Percentiles rank a stretch among this genome's conserved stretches.
Evolutionary conservation across 331 rosid genomes (phyloP).

Genomic region (Cydonia oblonga): DNA sequence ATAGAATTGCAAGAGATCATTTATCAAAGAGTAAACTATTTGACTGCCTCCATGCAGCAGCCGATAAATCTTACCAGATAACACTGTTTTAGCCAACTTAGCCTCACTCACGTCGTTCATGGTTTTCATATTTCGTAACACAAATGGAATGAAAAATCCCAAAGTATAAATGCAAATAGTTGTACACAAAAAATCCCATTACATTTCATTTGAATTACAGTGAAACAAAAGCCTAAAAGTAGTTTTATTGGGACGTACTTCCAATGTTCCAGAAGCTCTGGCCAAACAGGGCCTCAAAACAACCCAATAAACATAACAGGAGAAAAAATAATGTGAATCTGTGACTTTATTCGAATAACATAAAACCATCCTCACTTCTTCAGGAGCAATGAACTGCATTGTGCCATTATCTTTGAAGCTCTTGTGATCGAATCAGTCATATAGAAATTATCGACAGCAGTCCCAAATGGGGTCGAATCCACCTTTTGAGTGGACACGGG

Average conservation of each 20-base stretch:
- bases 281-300: constrained; percentile 14
- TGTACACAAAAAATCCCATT: no score
- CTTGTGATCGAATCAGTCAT: constrained; percentile 97
- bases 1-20: not conserved
- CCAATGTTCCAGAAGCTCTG: constrained; percentile 4
- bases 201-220: no score
- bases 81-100: not conserved
- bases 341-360: constrained; percentile 21
- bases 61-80: no score
- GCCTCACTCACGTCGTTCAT: no score
- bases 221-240: not conserved
- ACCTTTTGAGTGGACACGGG: constrained; percentile 39
- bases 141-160: constrained; percentile 5
- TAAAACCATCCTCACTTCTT: constrained; percentile 55
- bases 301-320: constrained; percentile 4
- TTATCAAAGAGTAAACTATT: not conserved
- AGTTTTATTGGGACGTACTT: constrained; percentile 30
- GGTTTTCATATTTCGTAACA: not conserved
- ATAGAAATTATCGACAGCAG: constrained; percentile 73
- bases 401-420: constrained; percentile 99
- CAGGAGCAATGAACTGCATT: constrained; percentile 74
- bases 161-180: not conserved
- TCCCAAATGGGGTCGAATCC: constrained; percentile 39
- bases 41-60: not conserved
- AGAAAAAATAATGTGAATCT: constrained; percentile 11